Evolutionary conservation across 2,329 filamentous ascomycete genomes (phyloP).

Genomic region (Aspergillus pseudotamarii): DNA sequence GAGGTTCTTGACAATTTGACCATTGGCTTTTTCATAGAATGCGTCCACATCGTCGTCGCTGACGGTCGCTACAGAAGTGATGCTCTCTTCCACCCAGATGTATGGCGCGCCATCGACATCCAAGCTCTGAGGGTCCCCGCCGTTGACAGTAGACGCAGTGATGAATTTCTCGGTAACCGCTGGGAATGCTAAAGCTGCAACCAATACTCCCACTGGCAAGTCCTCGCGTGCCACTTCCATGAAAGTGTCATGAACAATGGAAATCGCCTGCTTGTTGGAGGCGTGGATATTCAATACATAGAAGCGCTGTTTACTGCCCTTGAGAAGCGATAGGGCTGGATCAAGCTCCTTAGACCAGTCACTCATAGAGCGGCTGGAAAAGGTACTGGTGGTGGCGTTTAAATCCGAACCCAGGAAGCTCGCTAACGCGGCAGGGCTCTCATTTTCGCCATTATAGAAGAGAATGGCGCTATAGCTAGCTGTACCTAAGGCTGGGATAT

Average conservation of each 20-base stretch:
- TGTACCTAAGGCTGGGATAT: neutral
- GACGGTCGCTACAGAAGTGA: neutral
- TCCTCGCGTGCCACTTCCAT: neutral
- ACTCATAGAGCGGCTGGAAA: constrained; percentile 1
- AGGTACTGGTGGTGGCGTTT: neutral
- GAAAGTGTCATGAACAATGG: neutral
- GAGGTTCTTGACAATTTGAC: neutral
- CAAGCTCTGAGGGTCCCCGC: constrained; percentile 6
- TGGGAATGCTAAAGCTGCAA: constrained; percentile 6
- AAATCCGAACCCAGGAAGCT: neutral
- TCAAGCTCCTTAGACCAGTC: constrained; percentile 3
- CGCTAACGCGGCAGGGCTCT: neutral
- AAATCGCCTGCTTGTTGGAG: neutral
- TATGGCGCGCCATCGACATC: constrained; percentile 8
- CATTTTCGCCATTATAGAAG: constrained; percentile 1
- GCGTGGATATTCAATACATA: neutral
- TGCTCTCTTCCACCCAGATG: constrained; percentile 13
- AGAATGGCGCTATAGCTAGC: neutral
- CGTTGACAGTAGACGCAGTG: constrained; percentile 6
- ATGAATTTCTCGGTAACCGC: constrained; percentile 9
- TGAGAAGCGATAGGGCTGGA: neutral
- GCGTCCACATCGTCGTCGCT: constrained; percentile 8
- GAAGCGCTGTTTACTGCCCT: neutral
- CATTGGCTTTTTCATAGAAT: constrained; percentile 10
- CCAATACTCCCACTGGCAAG: neutral